Conservation (phyloP, 192 early-diverging fungal genomes). For the Obelidium mucronatum region DNA sequence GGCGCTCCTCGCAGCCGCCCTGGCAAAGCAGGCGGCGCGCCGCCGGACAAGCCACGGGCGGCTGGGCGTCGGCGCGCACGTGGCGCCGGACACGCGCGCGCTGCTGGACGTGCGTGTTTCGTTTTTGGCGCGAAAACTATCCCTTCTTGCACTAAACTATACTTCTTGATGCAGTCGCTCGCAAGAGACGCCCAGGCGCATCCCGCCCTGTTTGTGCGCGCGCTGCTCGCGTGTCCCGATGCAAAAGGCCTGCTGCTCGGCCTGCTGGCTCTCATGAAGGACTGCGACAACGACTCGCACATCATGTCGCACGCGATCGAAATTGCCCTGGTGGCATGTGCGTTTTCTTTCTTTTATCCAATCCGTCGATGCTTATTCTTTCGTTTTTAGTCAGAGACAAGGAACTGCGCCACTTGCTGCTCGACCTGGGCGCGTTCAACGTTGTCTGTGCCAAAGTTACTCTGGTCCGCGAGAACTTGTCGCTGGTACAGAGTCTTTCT, state of each 20-base stretch:
- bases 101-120: constrained; percentile 22
- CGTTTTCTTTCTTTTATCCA: neutral
- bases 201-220: constrained; percentile 13
- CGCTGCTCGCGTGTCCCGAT: neutral
- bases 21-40: constrained; percentile 21
- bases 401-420: neutral
- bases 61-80: constrained; percentile 15
- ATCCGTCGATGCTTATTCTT: neutral
- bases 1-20: neutral
- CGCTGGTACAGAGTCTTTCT: neutral
- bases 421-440: neutral
- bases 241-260: neutral
- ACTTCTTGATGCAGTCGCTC: constrained; percentile 1
- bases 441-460: constrained; percentile 4
- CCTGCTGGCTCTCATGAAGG: constrained; percentile 3
- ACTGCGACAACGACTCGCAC: constrained; percentile 16
- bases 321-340: neutral
- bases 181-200: neutral
- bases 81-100: constrained; percentile 1
- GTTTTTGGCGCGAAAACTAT: neutral
- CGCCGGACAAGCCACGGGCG: constrained; percentile 16
- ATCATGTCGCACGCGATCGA: constrained; percentile 10
- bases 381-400: constrained; percentile 12
- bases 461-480: constrained; percentile 10
- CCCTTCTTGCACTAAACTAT: too few species aligned